Evolutionary conservation across 1,139 yeast species (phyloP), one percentile per base, ranked within the genome.

Genomic region (Hansenula anomala): DNA sequence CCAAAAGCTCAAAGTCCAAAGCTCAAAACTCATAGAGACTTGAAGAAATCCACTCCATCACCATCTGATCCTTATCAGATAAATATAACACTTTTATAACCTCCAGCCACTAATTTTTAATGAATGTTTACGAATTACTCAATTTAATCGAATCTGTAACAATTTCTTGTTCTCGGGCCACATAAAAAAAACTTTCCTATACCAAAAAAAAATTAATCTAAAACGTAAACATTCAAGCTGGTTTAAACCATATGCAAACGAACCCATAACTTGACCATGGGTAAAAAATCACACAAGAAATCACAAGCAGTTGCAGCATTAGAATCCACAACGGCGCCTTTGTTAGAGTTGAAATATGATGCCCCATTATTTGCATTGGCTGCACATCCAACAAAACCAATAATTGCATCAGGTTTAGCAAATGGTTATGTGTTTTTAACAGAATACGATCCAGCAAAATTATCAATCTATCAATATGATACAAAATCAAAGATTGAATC

Each of bases 321-420:
- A n/a, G 47, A 48, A 27, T 44, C 53, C 1, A 28, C 37, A 8
- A 35, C 36, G 6, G 27, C 35, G 5, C 84, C 84, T 0, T 61
- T 78, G n/a, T 52, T 77, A 8, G 82, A 78, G 45, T 52, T 78
- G 24, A 61, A 64, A 32, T 75, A 67, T 46, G 51, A 61, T 1
- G 80, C 81, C 34, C 94, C 95, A 4, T 62, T 89, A 24, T 88
- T 89, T 58, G 66, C 92, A 1, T 58, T 80, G n/a, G 86, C 86
- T 9, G 80, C 88, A 23, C 96, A 89, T 57, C 97, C 97, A 0
- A 66, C 78, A 4, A 64, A 69, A 48, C 85, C 86, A 2, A 60
- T 83, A 9, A 56, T 87, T 17, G 73, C 78, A 1, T 66, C 81
- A 13, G 97, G 97, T 1, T 65, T 84, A 17, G 95, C 87, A 0